Evolutionary conservation across 148 eudicot genomes (phyloP).

Genomic region (Tetragonia tetragonoides): DNA sequence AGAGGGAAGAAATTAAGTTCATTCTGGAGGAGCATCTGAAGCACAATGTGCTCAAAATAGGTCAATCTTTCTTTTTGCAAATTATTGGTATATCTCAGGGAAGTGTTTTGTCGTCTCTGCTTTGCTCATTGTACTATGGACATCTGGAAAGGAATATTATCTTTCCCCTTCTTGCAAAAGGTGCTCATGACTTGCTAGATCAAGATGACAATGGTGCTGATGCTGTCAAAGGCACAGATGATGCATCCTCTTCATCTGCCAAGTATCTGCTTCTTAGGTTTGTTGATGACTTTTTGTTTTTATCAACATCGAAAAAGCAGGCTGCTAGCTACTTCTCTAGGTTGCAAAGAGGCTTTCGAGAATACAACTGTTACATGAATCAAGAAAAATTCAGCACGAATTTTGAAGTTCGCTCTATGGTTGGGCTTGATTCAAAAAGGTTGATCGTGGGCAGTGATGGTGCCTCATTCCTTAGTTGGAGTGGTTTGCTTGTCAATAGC

Average conservation of each 20-base stretch:
- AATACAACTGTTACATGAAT: constrained; percentile 88
- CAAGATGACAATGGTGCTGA: constrained; percentile 14
- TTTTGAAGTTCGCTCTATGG: constrained; percentile 38
- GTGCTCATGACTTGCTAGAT: constrained; percentile 17
- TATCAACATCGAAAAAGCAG: constrained; percentile 73
- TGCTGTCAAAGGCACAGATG: constrained; percentile 17
- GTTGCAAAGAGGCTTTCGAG: constrained; percentile 62
- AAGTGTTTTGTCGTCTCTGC: constrained; percentile 71
- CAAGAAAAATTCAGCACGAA: constrained; percentile 62
- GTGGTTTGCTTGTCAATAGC: constrained; percentile 88
- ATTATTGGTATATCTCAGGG: constrained; percentile 93
- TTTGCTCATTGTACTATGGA: constrained; percentile 85
- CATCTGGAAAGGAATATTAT: constrained; percentile 59
- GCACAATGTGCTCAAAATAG: constrained; percentile 56
- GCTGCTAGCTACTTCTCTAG: constrained; percentile 59
- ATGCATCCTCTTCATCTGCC: constrained; percentile 20
- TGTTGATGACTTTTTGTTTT: constrained; percentile 79
- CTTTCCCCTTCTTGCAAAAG: constrained; percentile 54
- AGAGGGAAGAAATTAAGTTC: constrained; percentile 40
- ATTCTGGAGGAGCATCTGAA: constrained; percentile 66
- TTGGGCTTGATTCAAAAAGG: constrained; percentile 38
- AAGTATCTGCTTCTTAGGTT: constrained; percentile 61
- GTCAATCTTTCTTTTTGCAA: constrained; percentile 57
- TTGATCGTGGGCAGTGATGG: constrained; percentile 51
- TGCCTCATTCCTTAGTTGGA: constrained; percentile 71